Conservation (phyloP, 2,329 filamentous ascomycete species). For the Pyrenophora graminea region DNA sequence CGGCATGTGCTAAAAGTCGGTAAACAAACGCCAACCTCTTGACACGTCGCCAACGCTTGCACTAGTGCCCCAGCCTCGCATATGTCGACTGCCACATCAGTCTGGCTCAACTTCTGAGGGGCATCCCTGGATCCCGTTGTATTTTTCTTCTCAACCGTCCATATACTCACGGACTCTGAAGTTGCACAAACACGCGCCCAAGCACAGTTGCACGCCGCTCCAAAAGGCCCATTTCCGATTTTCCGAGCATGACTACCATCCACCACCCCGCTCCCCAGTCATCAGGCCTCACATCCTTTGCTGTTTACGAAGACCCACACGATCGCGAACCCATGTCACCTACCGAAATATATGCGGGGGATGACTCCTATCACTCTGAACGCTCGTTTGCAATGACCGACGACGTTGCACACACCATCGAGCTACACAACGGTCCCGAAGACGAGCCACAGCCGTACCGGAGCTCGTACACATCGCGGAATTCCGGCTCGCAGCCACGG, state of each 20-base stretch:
- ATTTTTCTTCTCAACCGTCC: background rate
- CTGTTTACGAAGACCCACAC: slow-evolving; percentile 42
- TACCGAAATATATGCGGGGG: slow-evolving; percentile 38
- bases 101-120: slow-evolving; percentile 10
- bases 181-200: slow-evolving; percentile 7
- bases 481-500: slow-evolving; percentile 26
- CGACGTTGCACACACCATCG: slow-evolving; percentile 38
- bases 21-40: slow-evolving; percentile 23
- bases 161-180: slow-evolving; percentile 22
- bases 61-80: slow-evolving; percentile 12
- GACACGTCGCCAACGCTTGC: slow-evolving; percentile 29
- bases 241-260: slow-evolving; percentile 34
- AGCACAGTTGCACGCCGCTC: slow-evolving; percentile 21
- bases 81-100: background rate
- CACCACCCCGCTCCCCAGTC: slow-evolving; percentile 36
- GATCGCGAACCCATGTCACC: slow-evolving; percentile 37
- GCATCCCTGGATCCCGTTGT: slow-evolving; percentile 14
- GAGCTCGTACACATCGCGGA: slow-evolving; percentile 39
- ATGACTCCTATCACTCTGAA: slow-evolving; percentile 41
- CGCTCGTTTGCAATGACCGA: slow-evolving; percentile 33
- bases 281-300: slow-evolving; percentile 36
- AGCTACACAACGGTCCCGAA: slow-evolving; percentile 28
- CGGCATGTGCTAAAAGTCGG: slow-evolving; percentile 14
- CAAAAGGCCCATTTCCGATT: slow-evolving; percentile 10
- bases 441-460: slow-evolving; percentile 37